Evolutionary conservation across 768 basidiomycete species (phyloP), one percentile per base, ranked within the genome.

Genomic region (Trametes cubensis): DNA sequence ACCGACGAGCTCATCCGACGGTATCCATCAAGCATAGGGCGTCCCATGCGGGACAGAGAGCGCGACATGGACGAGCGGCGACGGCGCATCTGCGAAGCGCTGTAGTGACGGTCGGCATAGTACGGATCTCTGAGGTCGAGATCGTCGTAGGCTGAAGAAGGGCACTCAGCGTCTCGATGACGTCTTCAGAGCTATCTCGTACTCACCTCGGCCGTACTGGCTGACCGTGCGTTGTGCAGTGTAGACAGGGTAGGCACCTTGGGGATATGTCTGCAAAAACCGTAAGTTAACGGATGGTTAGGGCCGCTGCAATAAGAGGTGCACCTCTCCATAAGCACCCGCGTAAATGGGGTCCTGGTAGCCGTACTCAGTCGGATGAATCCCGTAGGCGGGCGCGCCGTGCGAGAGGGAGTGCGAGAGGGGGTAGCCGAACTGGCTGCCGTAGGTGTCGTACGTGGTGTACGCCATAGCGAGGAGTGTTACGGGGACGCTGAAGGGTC

Each of bases 81-180:
- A n/a, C 66, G 66, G 52, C 66, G 52, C 40, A 61, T 54, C 18
- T 48, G 55, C 14, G 56, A 10, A 0, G 55, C n/a, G 52, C 44
- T 18, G 25, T 61, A 40, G 17, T 59, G 53, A 20, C 61, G 54
- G 26, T 70, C 69, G 46, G 69, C 72, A 67, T 86, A 86, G 71
- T 87, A 86, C 2, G 78, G 69, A 42, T 86, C 84, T 28, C 73
- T 70, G 41, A 78, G 58, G 20, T 78, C 79, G 45, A 80, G 66
- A 64, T 86, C 84, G 60, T 88, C 87, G 70, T 85, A 87, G 21
- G 82, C 82, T 85, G 55, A 38, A 1, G 14, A 21, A 42, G 53
- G 23, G 45, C 23, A 30, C 21, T 63, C 14, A 62, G 51, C 44
- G 52, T 59, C 25, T 48, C 18, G 28, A 45, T 47, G 40, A 57